Evolutionary conservation across 331 rosid species (phyloP), one percentile per base, ranked within the genome.

Genomic region (Quercus lobata): DNA sequence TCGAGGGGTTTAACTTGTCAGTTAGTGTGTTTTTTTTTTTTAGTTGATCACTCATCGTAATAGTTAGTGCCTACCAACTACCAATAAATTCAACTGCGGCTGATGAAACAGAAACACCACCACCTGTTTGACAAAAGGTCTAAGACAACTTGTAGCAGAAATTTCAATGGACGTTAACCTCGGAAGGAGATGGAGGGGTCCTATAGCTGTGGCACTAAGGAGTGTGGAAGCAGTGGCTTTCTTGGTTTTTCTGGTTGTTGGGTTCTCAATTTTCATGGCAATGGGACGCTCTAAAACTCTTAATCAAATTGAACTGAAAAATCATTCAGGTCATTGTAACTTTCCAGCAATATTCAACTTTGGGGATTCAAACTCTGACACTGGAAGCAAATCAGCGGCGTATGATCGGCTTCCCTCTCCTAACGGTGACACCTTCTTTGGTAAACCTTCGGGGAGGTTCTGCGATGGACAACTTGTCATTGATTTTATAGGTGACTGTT

Each of bases 301-400:
- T 0, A 27, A 53, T 53, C 71, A 30, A 65, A 52, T 65, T 63
- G 14, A 27, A 17, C 18, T 63, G 11, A 34, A 37, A 35, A 34
- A n/a, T 65, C 27, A 61, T 63, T 58, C 70, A 37, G 69, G 46
- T 2, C 34, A 19, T 54, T 81, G 83, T 62, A 22, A 58, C 30
- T 81, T 84, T 37, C 85, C 85, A 16, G 85, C 88, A 7, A 68
- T 84, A 37, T 81, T 77, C 79, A 84, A 84, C 85, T 81, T 81
- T 29, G 85, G 85, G 2, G 88, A 81, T 63, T 84, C 88, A 21
- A 84, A 84, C 66, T 84, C 83, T 21, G 85, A 84, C 9, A 81
- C 88, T 0, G 88, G 88, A 35, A 80, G 83, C 0, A 35, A 35
- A 56, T 84, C 88, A 21, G 85, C 85, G 0, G 74, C 82, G 12